Evolutionary conservation across 2,329 filamentous ascomycete genomes (phyloP), one percentile per base, ranked within the genome.

Genomic region (Aspergillus nomiae): DNA sequence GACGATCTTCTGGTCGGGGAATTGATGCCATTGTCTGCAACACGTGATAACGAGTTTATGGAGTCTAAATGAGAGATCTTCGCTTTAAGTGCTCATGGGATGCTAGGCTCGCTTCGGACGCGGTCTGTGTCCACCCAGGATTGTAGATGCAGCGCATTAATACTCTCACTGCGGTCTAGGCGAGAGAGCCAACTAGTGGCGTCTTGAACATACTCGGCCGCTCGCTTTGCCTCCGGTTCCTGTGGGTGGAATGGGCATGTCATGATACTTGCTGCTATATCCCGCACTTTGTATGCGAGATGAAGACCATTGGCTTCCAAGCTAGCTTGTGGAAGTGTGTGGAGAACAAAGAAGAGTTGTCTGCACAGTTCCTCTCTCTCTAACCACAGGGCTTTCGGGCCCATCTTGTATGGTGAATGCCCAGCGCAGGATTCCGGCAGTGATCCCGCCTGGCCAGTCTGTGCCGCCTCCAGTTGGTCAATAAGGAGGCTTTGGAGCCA

Each of bases 341-440:
- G 75, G 4, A 79, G 60, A 4, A 78, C 61, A 51, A 76, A 76
- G 21, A 79, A 68, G 34, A 78, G 64, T 60, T 77, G 77, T 1
- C 76, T 74, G 26, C 75, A 78, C 0, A 78, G 68, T 6, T 78
- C 76, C 59, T 79, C 77, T 1, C 77, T 69, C 58, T 76, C 73
- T 8, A 65, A 54, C 76, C 77, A 79, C 8, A 64, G n/a, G 24
- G 30, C 3, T 43, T 32, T 7, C 26, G 58, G 21, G 14, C 16
- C 34, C 34, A 12, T 16, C 34, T 38, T 38, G 34, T 16, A 38
- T 38, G 14, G 4, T 16, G 14, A 38, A 38, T 38, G 14, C 1
- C 34, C 34, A 38, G 34, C 5, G 34, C 14, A 12, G 34, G 14
- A 16, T 16, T 12, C 34, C 14, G 14, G 34, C 34, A 16, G 14